Percentiles rank a stretch among this genome's conserved stretches.
These are phyloP conservation scores for Exophiala dermatitidis DNA, from an alignment of 2,329 filamentous ascomycete species.

Conservation along the genomic window DNA sequence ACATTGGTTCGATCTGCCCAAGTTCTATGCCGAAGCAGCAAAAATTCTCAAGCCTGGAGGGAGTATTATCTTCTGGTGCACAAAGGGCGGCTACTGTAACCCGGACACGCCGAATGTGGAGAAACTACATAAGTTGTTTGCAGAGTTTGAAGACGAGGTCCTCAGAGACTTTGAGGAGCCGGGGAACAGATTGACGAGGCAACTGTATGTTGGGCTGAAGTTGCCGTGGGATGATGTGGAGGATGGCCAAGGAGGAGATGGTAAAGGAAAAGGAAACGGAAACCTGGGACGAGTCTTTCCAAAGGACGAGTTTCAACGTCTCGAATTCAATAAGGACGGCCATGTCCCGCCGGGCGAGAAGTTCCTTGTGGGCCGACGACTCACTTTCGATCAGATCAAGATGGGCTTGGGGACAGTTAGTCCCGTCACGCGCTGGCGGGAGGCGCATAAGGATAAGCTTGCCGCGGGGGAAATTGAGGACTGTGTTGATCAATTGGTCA, in stretches of 20 bases:
- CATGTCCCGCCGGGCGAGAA: conserved; percentile 21
- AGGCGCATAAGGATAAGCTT: conserved; percentile 33
- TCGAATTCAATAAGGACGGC: conserved; percentile 17
- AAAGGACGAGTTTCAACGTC: conserved; percentile 9
- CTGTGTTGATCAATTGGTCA: conserved; percentile 29
- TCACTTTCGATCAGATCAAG: conserved; percentile 27
- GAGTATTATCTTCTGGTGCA: conserved; percentile 48
- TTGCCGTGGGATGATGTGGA: conserved; percentile 44
- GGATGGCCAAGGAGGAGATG: conserved; percentile 13
- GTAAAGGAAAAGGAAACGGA: too few species aligned
- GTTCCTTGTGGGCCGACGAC: conserved; percentile 26
- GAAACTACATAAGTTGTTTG: conserved; percentile 39
- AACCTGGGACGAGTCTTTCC: too few species aligned
- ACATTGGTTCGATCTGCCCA: conserved; percentile 53
- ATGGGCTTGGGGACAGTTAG: conserved; percentile 32
- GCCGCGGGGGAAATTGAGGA: conserved; percentile 34
- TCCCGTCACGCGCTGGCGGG: conserved; percentile 37
- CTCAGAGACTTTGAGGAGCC: conserved; percentile 37
- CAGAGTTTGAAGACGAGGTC: conserved; percentile 33
- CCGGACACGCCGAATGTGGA: conserved; percentile 36
- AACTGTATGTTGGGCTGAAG: conserved; percentile 38
- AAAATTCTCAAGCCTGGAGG: conserved; percentile 47
- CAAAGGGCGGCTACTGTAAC: conserved; percentile 28
- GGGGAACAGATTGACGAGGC: conserved; percentile 39
- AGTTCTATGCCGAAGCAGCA: conserved; percentile 45